Conservation (phyloP, 768 basidiomycete species). For the Serendipita sp. region DNA sequence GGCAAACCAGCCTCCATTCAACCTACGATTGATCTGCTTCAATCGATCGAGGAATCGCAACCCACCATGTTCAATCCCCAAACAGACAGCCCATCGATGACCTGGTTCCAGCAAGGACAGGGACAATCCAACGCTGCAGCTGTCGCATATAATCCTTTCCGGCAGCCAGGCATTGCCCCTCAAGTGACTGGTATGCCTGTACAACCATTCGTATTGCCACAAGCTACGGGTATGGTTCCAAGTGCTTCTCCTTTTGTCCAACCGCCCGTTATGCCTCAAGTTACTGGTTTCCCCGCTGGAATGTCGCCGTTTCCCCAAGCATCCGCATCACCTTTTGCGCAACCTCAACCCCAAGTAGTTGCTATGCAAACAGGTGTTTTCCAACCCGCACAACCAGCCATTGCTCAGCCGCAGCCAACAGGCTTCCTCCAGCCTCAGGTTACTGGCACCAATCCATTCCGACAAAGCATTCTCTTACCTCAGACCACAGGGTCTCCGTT, state of each 20-base stretch:
- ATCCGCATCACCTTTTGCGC: background rate
- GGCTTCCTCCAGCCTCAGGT: conserved; percentile 15
- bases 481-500: conserved; percentile 42
- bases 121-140: conserved; percentile 33
- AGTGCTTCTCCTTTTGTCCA: background rate
- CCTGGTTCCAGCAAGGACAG: conserved; percentile 16
- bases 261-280: background rate
- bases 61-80: conserved; percentile 54
- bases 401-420: conserved; percentile 16
- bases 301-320: conserved; percentile 6
- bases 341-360: background rate
- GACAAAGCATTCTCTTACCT: conserved; percentile 58
- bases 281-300: conserved; percentile 7
- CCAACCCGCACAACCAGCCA: background rate
- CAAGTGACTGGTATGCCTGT: conserved; percentile 42
- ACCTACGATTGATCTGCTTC: conserved; percentile 70
- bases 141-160: conserved; percentile 51
- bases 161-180: conserved; percentile 58
- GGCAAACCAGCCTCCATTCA: conserved; percentile 27
- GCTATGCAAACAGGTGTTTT: background rate
- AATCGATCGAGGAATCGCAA: conserved; percentile 64
- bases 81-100: conserved; percentile 27
- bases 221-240: background rate
- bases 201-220: conserved; percentile 13
- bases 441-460: conserved; percentile 72